Evolutionary conservation across 2,329 filamentous ascomycete species (phyloP).

Genomic region (Metarhizium robertsii): DNA sequence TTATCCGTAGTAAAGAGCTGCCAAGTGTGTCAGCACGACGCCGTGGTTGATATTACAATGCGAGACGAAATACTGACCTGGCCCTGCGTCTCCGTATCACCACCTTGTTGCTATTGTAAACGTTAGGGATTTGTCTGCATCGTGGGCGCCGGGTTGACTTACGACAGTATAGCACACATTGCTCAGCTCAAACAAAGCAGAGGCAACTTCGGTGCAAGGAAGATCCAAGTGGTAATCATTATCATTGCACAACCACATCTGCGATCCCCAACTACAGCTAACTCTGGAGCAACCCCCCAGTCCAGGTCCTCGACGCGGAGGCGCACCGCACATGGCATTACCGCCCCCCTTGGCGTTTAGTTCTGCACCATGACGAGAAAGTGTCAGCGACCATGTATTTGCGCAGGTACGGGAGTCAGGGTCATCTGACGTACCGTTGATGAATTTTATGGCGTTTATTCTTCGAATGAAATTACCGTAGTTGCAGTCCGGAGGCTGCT

Average conservation of each 20-base stretch:
- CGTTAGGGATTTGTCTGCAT: neutral
- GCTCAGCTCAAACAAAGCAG: neutral
- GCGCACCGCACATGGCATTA: neutral
- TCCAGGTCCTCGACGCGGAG: neutral
- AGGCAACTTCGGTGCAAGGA: neutral
- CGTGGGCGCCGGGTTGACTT: neutral
- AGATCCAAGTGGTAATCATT: neutral
- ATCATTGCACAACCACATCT: slow-evolving; percentile 3
- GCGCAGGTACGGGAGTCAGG: too few relatives aligned
- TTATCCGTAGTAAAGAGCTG: slow-evolving; percentile 1
- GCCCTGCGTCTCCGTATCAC: neutral
- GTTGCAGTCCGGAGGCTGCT: neutral
- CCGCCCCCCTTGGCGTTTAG: neutral
- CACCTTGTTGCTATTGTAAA: neutral
- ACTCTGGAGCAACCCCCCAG: slow-evolving; percentile 1
- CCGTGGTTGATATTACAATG: neutral
- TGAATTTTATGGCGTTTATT: neutral
- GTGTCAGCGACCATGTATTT: neutral
- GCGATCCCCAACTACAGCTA: neutral
- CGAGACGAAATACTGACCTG: neutral
- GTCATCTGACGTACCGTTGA: neutral
- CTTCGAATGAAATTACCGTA: neutral
- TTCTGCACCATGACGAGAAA: neutral
- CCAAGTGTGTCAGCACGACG: neutral
- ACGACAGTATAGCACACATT: neutral